Conservation (phyloP, 1,284 basidiomycete species). For the Moesziomyces sp. region DNA sequence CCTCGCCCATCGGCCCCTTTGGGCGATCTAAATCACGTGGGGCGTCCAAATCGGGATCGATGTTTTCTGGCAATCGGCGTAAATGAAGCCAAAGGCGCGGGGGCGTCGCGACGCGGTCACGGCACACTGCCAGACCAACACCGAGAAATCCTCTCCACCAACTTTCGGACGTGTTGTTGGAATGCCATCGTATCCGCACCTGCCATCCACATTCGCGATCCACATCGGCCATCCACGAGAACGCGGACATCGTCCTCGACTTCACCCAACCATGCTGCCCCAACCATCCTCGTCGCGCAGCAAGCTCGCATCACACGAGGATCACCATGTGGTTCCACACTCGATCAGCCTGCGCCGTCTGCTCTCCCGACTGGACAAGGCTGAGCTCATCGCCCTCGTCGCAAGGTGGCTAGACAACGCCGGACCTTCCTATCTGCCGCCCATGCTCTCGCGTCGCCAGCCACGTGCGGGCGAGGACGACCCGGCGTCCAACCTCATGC, state of each 20-base stretch:
- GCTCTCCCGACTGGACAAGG: slow-evolving; percentile 39
- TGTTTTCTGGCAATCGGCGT: background rate
- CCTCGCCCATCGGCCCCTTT: slow-evolving; percentile 2
- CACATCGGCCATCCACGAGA: background rate
- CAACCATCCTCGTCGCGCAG: slow-evolving; percentile 44
- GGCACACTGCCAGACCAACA: background rate
- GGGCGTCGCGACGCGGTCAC: background rate
- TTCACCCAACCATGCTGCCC: slow-evolving; percentile 14
- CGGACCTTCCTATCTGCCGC: slow-evolving; percentile 32
- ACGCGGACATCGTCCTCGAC: background rate
- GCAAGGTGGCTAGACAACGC: slow-evolving; percentile 39
- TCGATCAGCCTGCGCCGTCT: slow-evolving; percentile 40
- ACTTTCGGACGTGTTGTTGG: background rate
- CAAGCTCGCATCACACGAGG: slow-evolving; percentile 33
- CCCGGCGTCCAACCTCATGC: slow-evolving; percentile 28
- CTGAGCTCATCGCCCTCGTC: slow-evolving; percentile 34
- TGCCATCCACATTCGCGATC: too few relatives aligned
- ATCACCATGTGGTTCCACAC: slow-evolving; percentile 34
- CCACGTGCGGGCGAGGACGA: slow-evolving; percentile 29
- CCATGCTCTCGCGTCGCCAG: slow-evolving; percentile 43
- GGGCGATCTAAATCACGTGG: slow-evolving; percentile 29
- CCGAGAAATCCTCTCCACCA: background rate
- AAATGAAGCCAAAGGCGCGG: too few relatives aligned
- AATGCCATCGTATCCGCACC: background rate
- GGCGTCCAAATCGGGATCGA: background rate